Conservation (phyloP, 805 yeast species). For the Debaryomyces castellii region DNA sequence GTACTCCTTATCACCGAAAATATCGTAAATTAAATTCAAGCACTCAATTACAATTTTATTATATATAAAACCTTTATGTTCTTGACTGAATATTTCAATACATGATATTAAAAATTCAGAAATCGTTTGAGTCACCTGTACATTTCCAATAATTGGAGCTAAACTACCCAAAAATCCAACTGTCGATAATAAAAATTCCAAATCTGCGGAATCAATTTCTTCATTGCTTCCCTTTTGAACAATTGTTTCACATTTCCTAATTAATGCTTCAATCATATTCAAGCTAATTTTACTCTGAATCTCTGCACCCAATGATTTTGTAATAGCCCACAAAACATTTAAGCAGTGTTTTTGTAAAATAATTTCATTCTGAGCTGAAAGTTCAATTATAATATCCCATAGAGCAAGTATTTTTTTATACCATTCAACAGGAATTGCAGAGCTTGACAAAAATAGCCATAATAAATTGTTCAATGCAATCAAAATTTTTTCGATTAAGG, state of each 20-base stretch:
- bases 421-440: slow-evolving; percentile 41
- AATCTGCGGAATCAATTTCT: slow-evolving; percentile 9
- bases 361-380: slow-evolving; percentile 15
- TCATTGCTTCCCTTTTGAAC: background rate
- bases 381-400: slow-evolving; percentile 27
- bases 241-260: slow-evolving; percentile 18
- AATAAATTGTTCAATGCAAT: slow-evolving; percentile 70
- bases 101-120: slow-evolving; percentile 44
- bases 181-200: slow-evolving; percentile 43
- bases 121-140: slow-evolving; percentile 44
- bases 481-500: slow-evolving; percentile 55
- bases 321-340: slow-evolving; percentile 38
- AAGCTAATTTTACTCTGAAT: slow-evolving; percentile 21
- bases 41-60: slow-evolving; percentile 55
- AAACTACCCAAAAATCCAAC: slow-evolving; percentile 55
- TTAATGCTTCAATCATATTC: slow-evolving; percentile 25
- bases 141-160: slow-evolving; percentile 46
- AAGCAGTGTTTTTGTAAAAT: slow-evolving; percentile 31
- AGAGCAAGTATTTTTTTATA: slow-evolving; percentile 20
- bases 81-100: slow-evolving; percentile 12
- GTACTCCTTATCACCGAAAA: slow-evolving; percentile 71
- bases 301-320: slow-evolving; percentile 36
- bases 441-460: slow-evolving; percentile 50
- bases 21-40: slow-evolving; percentile 67
- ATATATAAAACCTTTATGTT: slow-evolving; percentile 20